Evolutionary conservation across 2,329 filamentous ascomycete genomes (phyloP).

Genomic region (Tolypocladium endophyticum): DNA sequence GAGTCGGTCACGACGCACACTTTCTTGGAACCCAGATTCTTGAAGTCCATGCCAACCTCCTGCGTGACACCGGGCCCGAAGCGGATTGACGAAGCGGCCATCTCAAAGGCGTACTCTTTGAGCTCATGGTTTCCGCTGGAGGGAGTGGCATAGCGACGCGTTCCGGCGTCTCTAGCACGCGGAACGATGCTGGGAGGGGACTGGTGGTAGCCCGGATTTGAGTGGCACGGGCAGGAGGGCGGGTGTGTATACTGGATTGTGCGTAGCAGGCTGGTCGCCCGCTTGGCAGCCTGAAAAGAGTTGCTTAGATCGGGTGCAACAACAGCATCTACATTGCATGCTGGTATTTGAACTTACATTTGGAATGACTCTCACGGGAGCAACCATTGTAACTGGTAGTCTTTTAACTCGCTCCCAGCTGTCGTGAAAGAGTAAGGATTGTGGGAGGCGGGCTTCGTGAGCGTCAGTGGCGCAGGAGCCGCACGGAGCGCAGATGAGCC

Average conservation of each 20-base stretch:
- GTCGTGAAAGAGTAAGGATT: not conserved
- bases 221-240: slow-evolving; percentile 83
- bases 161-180: slow-evolving; percentile 24
- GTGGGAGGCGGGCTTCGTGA: not conserved
- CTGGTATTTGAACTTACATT: slow-evolving; percentile 17
- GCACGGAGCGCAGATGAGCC: not conserved
- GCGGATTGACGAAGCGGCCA: slow-evolving; percentile 90
- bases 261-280: slow-evolving; percentile 64
- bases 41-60: slow-evolving; percentile 96
- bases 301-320: not conserved
- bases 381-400: slow-evolving; percentile 12
- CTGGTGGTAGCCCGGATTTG: slow-evolving; percentile 74
- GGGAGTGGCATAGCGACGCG: slow-evolving; percentile 60
- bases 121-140: slow-evolving; percentile 42
- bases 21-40: slow-evolving; percentile 76
- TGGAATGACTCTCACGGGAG: slow-evolving; percentile 20
- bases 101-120: slow-evolving; percentile 97
- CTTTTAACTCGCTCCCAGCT: not conserved
- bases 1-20: slow-evolving; percentile 88
- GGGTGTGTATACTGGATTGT: slow-evolving; percentile 89
- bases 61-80: slow-evolving; percentile 90
- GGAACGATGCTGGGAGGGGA: slow-evolving; percentile 45
- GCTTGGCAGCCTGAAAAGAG: slow-evolving; percentile 39
- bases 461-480: not conserved
- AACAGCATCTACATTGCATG: not conserved